phyloP scores from a whole-genome alignment of 805 yeast genomes.

The Wickerhamomyces chaumierensis region DNA sequence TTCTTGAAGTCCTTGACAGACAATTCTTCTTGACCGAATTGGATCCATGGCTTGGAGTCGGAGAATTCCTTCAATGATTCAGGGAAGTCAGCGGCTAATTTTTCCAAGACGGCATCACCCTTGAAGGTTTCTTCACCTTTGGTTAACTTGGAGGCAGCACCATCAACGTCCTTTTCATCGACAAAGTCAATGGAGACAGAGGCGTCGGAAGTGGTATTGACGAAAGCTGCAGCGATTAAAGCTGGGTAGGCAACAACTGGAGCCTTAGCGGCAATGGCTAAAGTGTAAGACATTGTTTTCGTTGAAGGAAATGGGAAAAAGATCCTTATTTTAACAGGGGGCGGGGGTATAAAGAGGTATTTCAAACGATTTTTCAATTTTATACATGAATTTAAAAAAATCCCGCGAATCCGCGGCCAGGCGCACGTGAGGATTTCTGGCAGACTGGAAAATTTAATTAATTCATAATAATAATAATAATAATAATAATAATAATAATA shows the following conservation, averaged over 20 bases:
- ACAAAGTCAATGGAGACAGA: constrained; percentile 51
- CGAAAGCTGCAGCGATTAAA: constrained; percentile 66
- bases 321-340: too few relatives aligned
- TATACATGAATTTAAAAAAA: too few relatives aligned
- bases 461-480: too few relatives aligned
- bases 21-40: constrained; percentile 56
- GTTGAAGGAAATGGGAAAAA: not conserved
- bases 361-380: too few relatives aligned
- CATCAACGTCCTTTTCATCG: constrained; percentile 59
- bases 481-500: too few relatives aligned
- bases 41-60: constrained; percentile 49
- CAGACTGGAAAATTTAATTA: too few relatives aligned
- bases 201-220: constrained; percentile 40
- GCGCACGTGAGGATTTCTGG: too few relatives aligned
- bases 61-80: constrained; percentile 22
- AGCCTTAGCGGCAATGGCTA: constrained; percentile 79
- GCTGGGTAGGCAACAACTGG: constrained; percentile 71
- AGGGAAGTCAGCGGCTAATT: constrained; percentile 44
- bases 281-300: constrained; percentile 24
- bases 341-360: too few relatives aligned
- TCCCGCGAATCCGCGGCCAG: too few relatives aligned
- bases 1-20: constrained; percentile 82
- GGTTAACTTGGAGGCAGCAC: constrained; percentile 32
- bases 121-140: constrained; percentile 32
- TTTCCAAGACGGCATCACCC: constrained; percentile 34